Conservation (phyloP, 106 monocot species). For the Platanthera guangdongensis region DNA sequence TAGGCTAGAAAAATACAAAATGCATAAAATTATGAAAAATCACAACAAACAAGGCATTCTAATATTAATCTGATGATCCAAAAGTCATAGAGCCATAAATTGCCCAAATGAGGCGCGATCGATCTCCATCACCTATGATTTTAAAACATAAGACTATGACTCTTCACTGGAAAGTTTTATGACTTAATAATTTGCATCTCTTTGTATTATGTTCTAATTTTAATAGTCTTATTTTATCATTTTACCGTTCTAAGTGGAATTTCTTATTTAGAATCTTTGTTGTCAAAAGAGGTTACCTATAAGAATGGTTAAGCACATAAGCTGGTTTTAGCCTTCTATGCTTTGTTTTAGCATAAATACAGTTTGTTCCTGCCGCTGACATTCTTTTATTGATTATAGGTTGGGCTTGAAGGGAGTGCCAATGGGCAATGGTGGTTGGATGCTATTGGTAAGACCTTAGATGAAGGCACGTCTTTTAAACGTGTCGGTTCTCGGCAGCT, state of each 20-base stretch:
- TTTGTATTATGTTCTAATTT: neutral
- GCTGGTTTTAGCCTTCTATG: neutral
- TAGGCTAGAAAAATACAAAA: too few relatives aligned
- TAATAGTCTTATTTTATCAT: neutral
- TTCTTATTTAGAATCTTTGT: neutral
- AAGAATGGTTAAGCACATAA: neutral
- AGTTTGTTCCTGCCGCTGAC: neutral
- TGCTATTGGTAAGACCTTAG: conserved; percentile 50
- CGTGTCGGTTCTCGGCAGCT: conserved; percentile 71
- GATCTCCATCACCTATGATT: too few relatives aligned
- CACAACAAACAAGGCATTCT: too few relatives aligned
- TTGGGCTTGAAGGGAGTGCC: conserved; percentile 66
- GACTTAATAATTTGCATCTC: neutral
- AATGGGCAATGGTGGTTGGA: conserved; percentile 81
- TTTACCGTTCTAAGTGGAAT: neutral
- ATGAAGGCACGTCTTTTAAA: conserved; percentile 61
- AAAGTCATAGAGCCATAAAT: too few relatives aligned
- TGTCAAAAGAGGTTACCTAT: neutral
- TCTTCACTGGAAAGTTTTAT: too few relatives aligned
- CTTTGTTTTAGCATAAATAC: neutral
- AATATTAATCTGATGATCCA: too few relatives aligned
- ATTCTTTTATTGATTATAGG: conserved; percentile 30
- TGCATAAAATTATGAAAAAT: too few relatives aligned
- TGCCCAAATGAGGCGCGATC: too few relatives aligned
- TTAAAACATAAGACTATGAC: too few relatives aligned